Evolutionary conservation across 371 early-diverging fungal genomes (phyloP).

Genomic region (Coemansia sp.): DNA sequence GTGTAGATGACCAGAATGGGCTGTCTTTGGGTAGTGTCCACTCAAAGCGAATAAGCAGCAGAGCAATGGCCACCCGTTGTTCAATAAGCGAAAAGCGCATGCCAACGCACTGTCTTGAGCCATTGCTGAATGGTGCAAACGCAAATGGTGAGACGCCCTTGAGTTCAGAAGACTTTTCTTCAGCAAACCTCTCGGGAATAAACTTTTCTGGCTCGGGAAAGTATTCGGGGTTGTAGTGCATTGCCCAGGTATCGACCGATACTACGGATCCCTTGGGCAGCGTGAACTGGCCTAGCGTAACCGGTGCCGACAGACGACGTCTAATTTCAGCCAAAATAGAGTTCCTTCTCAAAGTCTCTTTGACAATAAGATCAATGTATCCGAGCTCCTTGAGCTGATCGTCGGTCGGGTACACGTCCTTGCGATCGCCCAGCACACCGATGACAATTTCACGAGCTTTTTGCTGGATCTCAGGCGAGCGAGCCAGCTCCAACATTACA

Average conservation of each 20-base stretch:
- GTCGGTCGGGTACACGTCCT: constrained; percentile 52
- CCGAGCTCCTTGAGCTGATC: constrained; percentile 54
- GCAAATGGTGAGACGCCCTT: constrained; percentile 37
- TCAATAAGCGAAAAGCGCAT: constrained; percentile 61
- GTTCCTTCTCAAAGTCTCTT: constrained; percentile 54
- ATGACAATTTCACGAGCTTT: constrained; percentile 57
- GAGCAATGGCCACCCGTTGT: constrained; percentile 57
- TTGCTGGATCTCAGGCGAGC: constrained; percentile 55
- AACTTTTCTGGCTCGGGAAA: constrained; percentile 56
- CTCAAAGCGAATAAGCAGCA: constrained; percentile 52
- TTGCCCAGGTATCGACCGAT: constrained; percentile 48
- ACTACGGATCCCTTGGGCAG: constrained; percentile 54
- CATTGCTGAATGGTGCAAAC: constrained; percentile 57
- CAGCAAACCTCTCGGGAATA: constrained; percentile 56
- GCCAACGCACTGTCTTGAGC: constrained; percentile 60
- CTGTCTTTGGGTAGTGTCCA: constrained; percentile 46
- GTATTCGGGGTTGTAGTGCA: constrained; percentile 50
- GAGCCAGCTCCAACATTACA: constrained; percentile 54
- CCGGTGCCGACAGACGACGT: constrained; percentile 36
- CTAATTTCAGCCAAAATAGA: constrained; percentile 47
- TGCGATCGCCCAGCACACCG: constrained; percentile 54
- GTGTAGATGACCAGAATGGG: constrained; percentile 46
- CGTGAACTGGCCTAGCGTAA: constrained; percentile 46
- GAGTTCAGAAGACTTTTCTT: constrained; percentile 46
- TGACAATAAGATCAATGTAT: constrained; percentile 55